phyloP scores from a whole-genome alignment of 2,329 filamentous ascomycete genomes.

The Colletotrichum sp. region DNA sequence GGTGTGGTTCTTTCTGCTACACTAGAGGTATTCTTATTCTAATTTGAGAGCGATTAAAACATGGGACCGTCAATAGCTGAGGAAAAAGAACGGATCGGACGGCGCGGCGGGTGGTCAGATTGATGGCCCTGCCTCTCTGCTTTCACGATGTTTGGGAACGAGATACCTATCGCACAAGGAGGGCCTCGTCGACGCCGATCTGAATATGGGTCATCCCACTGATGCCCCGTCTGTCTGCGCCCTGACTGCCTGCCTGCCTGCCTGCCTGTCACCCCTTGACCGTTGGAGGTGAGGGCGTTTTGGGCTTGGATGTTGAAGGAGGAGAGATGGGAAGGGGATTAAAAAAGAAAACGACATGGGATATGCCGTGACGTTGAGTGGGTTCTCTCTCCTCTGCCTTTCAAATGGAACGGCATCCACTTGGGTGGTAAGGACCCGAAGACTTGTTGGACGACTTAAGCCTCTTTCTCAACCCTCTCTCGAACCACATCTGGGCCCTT shows the following conservation, averaged over 20 bases:
- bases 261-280: background rate
- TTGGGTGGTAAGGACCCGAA: background rate
- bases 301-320: background rate
- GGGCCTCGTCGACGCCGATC: slow-evolving; percentile 11
- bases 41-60: slow-evolving; percentile 2
- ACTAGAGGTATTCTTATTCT: slow-evolving; percentile 8
- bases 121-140: too few species aligned
- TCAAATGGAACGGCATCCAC: background rate
- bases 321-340: too few species aligned
- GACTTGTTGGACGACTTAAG: slow-evolving; percentile 3
- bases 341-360: background rate
- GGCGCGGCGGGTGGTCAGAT: background rate
- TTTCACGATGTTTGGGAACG: too few species aligned
- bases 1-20: background rate
- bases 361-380: slow-evolving; percentile 13
- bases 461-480: background rate
- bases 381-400: background rate
- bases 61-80: background rate
- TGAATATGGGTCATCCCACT: slow-evolving; percentile 9
- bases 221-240: background rate
- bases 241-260: background rate
- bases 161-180: background rate
- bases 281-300: slow-evolving; percentile 4
- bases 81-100: background rate
- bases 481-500: background rate